Evolutionary conservation across 345 rosid genomes (phyloP).

Genomic region (Lepidium aucheri): DNA sequence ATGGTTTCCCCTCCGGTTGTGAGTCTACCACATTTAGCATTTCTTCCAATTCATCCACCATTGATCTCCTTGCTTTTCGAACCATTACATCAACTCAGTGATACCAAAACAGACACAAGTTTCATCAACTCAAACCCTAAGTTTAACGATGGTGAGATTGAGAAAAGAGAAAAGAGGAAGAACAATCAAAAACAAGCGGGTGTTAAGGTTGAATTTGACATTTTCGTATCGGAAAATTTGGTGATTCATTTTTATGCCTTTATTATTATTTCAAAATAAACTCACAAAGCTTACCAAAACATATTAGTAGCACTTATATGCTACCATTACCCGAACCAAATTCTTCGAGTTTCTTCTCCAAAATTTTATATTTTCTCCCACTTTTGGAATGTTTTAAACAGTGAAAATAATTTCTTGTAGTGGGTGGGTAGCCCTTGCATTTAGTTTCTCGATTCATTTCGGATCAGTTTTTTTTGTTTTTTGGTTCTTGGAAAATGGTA

Average conservation of each 20-base stretch:
- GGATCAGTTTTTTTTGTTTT: no score
- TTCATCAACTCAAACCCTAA: not conserved
- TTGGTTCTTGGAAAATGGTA: no score
- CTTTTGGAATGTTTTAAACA: not conserved
- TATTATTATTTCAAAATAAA: not conserved
- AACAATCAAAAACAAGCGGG: slow-evolving; percentile 15
- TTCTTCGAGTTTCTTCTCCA: slow-evolving; percentile 26
- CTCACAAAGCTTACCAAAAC: not conserved
- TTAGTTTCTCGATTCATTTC: no score
- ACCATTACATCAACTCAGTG: slow-evolving; percentile 86
- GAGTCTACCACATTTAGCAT: slow-evolving; percentile 91
- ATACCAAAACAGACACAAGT: slow-evolving; percentile 5
- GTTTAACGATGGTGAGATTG: slow-evolving; percentile 14
- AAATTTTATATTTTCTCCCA: not conserved
- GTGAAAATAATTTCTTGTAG: not conserved
- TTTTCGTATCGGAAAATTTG: not conserved
- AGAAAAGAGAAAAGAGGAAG: not conserved
- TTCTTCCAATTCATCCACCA: slow-evolving; percentile 88
- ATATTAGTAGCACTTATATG: not conserved
- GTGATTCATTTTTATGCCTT: not conserved
- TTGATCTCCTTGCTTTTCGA: slow-evolving; percentile 65
- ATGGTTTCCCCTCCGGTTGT: slow-evolving; percentile 54
- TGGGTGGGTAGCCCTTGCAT: no score
- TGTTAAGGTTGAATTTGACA: slow-evolving; percentile 6
- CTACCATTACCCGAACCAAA: not conserved